phyloP scores from a whole-genome alignment of 768 basidiomycete species.

The Russula virescens region DNA sequence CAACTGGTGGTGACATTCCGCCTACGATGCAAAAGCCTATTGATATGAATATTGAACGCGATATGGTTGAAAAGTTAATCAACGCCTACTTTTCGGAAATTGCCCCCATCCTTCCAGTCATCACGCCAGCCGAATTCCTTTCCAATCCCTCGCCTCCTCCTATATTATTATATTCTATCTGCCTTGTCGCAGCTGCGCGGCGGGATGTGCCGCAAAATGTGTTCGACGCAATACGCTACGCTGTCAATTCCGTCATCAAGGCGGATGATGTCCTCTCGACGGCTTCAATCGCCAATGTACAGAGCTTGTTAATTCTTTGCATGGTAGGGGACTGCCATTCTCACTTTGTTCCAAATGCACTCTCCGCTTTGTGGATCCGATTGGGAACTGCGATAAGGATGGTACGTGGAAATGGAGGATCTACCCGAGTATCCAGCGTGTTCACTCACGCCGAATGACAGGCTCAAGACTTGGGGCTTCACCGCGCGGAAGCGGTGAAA shows the following conservation, averaged over 20 bases:
- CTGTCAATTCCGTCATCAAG: slow-evolving; percentile 83
- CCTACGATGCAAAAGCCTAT: slow-evolving; percentile 52
- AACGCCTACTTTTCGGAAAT: slow-evolving; percentile 92
- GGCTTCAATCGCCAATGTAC: slow-evolving; percentile 79
- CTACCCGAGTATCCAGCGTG: slow-evolving; percentile 2
- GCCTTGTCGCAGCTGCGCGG: slow-evolving; percentile 82
- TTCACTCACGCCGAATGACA: slow-evolving; percentile 29
- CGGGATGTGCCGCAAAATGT: slow-evolving; percentile 77
- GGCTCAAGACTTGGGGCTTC: slow-evolving; percentile 96
- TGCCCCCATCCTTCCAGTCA: slow-evolving; percentile 82
- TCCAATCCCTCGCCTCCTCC: slow-evolving; percentile 65
- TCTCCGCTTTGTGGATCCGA: slow-evolving; percentile 83
- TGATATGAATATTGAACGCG: slow-evolving; percentile 70
- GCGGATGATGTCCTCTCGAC: slow-evolving; percentile 88
- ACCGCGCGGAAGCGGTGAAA: slow-evolving; percentile 83
- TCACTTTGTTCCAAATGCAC: slow-evolving; percentile 76
- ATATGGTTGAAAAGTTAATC: slow-evolving; percentile 72
- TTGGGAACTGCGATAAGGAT: slow-evolving; percentile 88
- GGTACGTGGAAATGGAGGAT: slow-evolving; percentile 43
- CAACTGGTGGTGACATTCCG: slow-evolving; percentile 50
- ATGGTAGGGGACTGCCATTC: slow-evolving; percentile 91
- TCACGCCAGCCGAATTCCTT: slow-evolving; percentile 86
- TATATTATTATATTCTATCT: slow-evolving; percentile 88
- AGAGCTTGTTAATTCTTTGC: slow-evolving; percentile 77
- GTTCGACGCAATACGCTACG: slow-evolving; percentile 85